phyloP scores from a whole-genome alignment of 441 rosid genomes.

The Pelargonium cotyledonis region DNA sequence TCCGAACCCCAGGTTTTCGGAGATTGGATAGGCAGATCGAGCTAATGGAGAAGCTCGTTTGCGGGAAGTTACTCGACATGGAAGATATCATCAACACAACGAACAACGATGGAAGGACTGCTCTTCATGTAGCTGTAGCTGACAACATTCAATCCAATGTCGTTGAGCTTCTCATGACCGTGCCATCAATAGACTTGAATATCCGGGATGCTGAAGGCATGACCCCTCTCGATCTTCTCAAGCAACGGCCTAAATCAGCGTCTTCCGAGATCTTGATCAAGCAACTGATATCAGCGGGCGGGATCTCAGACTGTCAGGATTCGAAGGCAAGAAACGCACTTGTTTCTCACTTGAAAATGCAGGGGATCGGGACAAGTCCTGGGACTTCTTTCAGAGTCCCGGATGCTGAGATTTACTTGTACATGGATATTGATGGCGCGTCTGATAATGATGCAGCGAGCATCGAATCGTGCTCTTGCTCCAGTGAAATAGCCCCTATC shows the following conservation, averaged over 20 bases:
- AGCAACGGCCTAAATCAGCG: conserved; percentile 53
- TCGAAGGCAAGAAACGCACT: conserved; percentile 29
- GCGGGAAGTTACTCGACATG: conserved; percentile 35
- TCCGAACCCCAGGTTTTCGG: conserved; percentile 63
- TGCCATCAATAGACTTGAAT: conserved; percentile 49
- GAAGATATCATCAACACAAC: conserved; percentile 48
- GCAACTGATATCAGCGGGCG: conserved; percentile 77
- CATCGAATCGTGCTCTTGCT: conserved; percentile 42
- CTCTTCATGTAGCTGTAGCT: conserved; percentile 65
- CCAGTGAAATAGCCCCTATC: conserved; percentile 38
- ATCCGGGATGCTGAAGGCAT: conserved; percentile 54
- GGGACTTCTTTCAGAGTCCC: conserved; percentile 79
- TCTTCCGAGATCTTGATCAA: conserved; percentile 71
- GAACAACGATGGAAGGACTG: conserved; percentile 70
- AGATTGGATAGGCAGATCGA: conserved; percentile 69
- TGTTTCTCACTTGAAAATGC: conserved; percentile 46
- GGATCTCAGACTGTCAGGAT: conserved; percentile 42
- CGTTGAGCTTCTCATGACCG: conserved; percentile 61
- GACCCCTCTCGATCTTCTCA: conserved; percentile 82
- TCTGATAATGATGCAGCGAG: conserved; percentile 37
- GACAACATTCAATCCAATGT: conserved; percentile 55
- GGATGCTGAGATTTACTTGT: conserved; percentile 81
- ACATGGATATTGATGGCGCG: conserved; percentile 40
- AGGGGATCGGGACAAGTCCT: conserved; percentile 63
- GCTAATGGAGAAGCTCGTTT: conserved; percentile 50